Percentiles rank a stretch among this genome's conserved stretches.
Conservation (phyloP, 1,284 basidiomycete genomes). For the Xanthoconium separans region DNA sequence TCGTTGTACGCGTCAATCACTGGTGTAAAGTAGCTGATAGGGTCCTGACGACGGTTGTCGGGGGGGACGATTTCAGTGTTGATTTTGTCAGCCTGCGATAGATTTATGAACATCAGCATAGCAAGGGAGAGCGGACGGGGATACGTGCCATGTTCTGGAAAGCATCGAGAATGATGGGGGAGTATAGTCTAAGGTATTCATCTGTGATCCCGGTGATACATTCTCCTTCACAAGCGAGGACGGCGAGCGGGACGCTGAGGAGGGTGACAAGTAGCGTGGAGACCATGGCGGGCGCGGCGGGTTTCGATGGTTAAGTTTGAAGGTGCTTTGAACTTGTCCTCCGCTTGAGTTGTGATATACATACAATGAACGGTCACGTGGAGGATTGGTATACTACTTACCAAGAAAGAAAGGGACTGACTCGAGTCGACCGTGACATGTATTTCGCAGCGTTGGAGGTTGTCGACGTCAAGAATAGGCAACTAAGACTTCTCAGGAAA, state of each 20-base stretch:
- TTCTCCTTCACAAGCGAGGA: slow-evolving; percentile 64
- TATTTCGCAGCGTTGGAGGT: no score
- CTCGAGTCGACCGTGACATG: no score
- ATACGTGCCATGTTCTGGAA: slow-evolving; percentile 24
- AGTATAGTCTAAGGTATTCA: slow-evolving; percentile 53
- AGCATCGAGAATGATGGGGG: slow-evolving; percentile 7
- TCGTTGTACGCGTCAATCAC: slow-evolving; percentile 46
- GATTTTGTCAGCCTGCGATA: slow-evolving; percentile 38
- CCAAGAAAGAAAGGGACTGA: no score
- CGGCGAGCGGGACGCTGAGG: slow-evolving; percentile 32
- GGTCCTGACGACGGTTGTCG: slow-evolving; percentile 31
- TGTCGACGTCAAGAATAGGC: neutral
- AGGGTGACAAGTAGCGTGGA: slow-evolving; percentile 20
- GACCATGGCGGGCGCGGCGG: slow-evolving; percentile 21
- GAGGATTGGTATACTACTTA: slow-evolving; percentile 3
- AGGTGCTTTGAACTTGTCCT: neutral
- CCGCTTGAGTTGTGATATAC: neutral
- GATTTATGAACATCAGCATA: neutral
- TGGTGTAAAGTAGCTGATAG: slow-evolving; percentile 44
- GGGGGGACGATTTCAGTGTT: slow-evolving; percentile 34
- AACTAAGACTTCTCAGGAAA: neutral
- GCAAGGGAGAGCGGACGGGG: neutral
- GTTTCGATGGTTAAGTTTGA: slow-evolving; percentile 2
- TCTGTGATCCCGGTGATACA: slow-evolving; percentile 62
- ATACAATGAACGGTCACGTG: slow-evolving; percentile 23